Conservation (phyloP, 192 early-diverging fungal species). For the Geranomyces michiganensis region DNA sequence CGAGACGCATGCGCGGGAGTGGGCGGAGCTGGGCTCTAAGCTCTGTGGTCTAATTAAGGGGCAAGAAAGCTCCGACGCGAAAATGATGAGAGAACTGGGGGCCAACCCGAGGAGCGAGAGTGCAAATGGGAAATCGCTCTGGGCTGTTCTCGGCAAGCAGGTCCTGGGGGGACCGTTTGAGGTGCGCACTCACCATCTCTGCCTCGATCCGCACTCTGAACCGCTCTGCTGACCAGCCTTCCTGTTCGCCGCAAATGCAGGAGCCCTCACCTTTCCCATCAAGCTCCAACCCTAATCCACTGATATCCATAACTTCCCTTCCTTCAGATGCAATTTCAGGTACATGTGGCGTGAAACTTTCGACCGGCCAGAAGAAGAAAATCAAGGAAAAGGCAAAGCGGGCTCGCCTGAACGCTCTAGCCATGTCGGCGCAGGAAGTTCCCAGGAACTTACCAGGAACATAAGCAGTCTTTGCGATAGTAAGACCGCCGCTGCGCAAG, state of each 20-base stretch:
- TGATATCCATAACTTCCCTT: neutral
- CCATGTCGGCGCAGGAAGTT: too few species aligned
- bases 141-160: conserved; percentile 1
- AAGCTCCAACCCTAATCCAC: neutral
- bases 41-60: neutral
- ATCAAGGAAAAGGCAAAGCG: conserved; percentile 2
- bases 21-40: conserved; percentile 2
- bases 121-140: neutral
- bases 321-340: neutral
- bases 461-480: too few species aligned
- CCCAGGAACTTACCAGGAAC: too few species aligned
- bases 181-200: neutral
- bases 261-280: conserved; percentile 2
- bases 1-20: conserved; percentile 7
- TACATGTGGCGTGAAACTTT: neutral
- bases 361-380: conserved; percentile 8
- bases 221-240: neutral
- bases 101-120: conserved; percentile 4
- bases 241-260: neutral
- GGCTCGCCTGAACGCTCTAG: neutral
- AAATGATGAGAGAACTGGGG: conserved; percentile 6
- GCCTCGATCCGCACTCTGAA: neutral
- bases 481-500: too few species aligned
- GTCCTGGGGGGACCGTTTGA: conserved; percentile 7
- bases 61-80: neutral